Conservation (phyloP, 2,329 filamentous ascomycete genomes). For the Sporothrix inflata region DNA sequence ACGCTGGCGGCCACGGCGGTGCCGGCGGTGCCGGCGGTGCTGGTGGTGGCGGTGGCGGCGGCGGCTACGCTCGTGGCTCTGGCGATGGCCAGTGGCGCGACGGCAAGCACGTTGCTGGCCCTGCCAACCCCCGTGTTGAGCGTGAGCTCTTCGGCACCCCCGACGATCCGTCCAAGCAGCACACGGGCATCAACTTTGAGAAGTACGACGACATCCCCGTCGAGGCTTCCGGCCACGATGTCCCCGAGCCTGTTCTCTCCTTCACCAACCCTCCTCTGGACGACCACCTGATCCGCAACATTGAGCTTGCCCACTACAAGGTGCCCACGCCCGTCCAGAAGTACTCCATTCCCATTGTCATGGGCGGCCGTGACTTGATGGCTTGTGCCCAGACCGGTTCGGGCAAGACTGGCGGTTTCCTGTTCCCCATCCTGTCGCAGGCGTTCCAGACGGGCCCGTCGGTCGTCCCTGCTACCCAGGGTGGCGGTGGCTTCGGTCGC, state of each 20-base stretch:
- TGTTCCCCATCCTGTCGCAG: constrained; percentile 99
- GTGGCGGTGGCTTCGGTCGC: constrained; percentile 74
- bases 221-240: constrained; percentile 90
- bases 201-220: constrained; percentile 99
- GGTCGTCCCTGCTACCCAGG: constrained; percentile 59
- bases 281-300: constrained; percentile 90
- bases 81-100: constrained; percentile 97
- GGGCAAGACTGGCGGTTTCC: constrained; percentile 99
- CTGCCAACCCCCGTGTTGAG: constrained; percentile 85
- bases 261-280: constrained; percentile 97
- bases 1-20: constrained; percentile 35
- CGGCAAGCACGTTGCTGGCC: constrained; percentile 92
- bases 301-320: constrained; percentile 91
- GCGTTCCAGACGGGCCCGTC: constrained; percentile 90
- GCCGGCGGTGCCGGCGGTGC: constrained; percentile 38
- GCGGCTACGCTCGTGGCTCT: constrained; percentile 71
- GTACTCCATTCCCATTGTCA: constrained; percentile 98
- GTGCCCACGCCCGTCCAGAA: constrained; percentile 97
- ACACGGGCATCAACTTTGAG: constrained; percentile 99
- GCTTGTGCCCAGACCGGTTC: constrained; percentile 99
- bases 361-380: constrained; percentile 97
- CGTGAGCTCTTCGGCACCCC: constrained; percentile 90
- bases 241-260: constrained; percentile 85
- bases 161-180: constrained; percentile 93
- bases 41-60: constrained; percentile 41